A percentile compares a stretch with the other conserved stretches of the same genome.
phyloP scores from a whole-genome alignment of 345 rosid species.

The Pistacia vera region DNA sequence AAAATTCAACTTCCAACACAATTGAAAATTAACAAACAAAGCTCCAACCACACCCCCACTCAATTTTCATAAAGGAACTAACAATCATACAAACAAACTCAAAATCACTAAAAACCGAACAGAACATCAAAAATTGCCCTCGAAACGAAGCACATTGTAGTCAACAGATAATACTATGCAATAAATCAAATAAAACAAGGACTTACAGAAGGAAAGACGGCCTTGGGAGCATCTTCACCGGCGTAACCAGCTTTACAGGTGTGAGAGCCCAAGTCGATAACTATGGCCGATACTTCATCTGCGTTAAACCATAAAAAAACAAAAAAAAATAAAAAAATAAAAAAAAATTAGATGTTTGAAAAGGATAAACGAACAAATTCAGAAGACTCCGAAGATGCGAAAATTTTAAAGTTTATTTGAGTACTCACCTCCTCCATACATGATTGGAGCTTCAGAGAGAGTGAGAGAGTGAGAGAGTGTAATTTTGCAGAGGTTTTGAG shows the following conservation, averaged over 20 bases:
- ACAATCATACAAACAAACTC: neutral
- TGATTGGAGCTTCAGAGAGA: constrained; percentile 33
- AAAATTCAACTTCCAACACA: neutral
- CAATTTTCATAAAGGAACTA: neutral
- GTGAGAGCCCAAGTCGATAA: constrained; percentile 96
- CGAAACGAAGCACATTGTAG: constrained; percentile 15
- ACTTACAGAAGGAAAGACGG: constrained; percentile 95
- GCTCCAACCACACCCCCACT: neutral
- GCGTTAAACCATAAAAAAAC: constrained; percentile 22
- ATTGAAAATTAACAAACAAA: neutral
- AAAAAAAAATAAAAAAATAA: no score
- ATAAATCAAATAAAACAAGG: neutral
- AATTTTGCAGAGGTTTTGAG: constrained; percentile 14
- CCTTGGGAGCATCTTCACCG: constrained; percentile 99
- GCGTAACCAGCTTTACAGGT: constrained; percentile 99
- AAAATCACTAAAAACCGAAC: neutral
- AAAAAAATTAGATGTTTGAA: neutral
- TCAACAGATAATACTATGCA: neutral
- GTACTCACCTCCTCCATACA: constrained; percentile 96
- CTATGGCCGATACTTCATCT: constrained; percentile 99
- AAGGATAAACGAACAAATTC: neutral
- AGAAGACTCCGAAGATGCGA: neutral
- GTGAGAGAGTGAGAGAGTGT: neutral
- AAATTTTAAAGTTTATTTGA: neutral
- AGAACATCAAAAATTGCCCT: neutral